Base-by-base conservation (phyloP, 1,284 basidiomycete species). In the Austropuccinia psidii region DNA sequence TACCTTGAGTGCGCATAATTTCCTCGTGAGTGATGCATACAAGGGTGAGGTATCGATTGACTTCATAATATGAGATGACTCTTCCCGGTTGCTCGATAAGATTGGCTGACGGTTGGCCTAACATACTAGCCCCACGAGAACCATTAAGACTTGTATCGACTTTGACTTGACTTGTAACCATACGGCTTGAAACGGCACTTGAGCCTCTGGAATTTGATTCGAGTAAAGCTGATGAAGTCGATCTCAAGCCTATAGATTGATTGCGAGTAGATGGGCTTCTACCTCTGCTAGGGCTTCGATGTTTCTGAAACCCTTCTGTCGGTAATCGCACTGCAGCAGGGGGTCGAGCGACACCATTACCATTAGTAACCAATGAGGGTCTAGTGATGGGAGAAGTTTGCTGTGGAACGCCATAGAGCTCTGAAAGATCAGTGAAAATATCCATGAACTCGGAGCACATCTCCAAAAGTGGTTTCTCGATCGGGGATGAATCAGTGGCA, bases 381-480 rank as follows among this genome's bases (percentile, higher is more conserved):
- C 67, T 60, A n/a, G 54, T 69, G 13, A 69, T 55, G 1, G 67
- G 67, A 17, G 67, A 69, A n/a, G 60, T 37, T 35, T 69, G 67
- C 41, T 60, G 67, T n/a, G 67, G 67, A 13, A 60, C 67, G 19
- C 67, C 67, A 69, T 95, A 98, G 24, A 97, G 81, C 5, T 88
- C 86, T 33, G 89, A 87, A 77, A 98, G 93, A 6, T 90, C 87
- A 76, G 89, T 88, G 65, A 97, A 85, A 83, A 93, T 91, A 66
- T 88, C 87, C 21, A 97, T 84, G 78, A 95, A 98, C 78, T 97
- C 93, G 77, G 89, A 92, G 77, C 91, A 93, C 24, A 94, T 84
- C 76, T 89, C 90, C 77, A 93, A 90, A 1, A 90, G 93, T 0
- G 88, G 87, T 68, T 89, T 86, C 80, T 97, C 94, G 33, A 96